Conservation (phyloP, 2,329 filamentous ascomycete species). For the Xylariaceae sp. region DNA sequence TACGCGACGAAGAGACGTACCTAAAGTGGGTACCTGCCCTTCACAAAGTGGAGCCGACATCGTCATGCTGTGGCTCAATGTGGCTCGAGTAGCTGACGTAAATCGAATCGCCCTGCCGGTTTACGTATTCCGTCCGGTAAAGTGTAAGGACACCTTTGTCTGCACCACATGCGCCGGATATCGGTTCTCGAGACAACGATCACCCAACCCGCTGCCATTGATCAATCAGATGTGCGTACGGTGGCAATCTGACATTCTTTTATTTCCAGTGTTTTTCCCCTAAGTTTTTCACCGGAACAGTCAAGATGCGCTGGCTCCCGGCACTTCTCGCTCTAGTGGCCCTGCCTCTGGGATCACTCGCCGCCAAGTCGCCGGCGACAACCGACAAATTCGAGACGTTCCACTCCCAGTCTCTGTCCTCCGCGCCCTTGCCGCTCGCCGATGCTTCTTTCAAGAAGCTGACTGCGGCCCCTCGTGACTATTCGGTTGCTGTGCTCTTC, state of each 20-base stretch:
- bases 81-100: constrained; percentile 15
- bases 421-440: constrained; percentile 68
- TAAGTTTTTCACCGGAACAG: constrained; percentile 6
- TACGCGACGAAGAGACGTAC: too few relatives aligned
- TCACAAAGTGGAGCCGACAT: neutral
- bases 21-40: too few relatives aligned
- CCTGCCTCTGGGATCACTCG: constrained; percentile 54
- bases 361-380: constrained; percentile 54
- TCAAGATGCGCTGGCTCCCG: constrained; percentile 64
- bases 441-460: constrained; percentile 71
- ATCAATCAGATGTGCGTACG: constrained; percentile 11
- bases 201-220: neutral
- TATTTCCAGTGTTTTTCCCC: constrained; percentile 6
- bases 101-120: constrained; percentile 3
- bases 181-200: constrained; percentile 1
- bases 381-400: constrained; percentile 66
- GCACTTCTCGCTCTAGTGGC: constrained; percentile 55
- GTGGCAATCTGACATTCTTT: constrained; percentile 6
- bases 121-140: neutral
- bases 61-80: constrained; percentile 2
- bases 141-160: constrained; percentile 19
- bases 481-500: constrained; percentile 73
- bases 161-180: constrained; percentile 4
- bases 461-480: constrained; percentile 74
- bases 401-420: constrained; percentile 60